These are phyloP conservation scores for Parathielavia appendiculata DNA, from an alignment of 495 filamentous ascomycete genomes.

Conservation along the genomic window DNA sequence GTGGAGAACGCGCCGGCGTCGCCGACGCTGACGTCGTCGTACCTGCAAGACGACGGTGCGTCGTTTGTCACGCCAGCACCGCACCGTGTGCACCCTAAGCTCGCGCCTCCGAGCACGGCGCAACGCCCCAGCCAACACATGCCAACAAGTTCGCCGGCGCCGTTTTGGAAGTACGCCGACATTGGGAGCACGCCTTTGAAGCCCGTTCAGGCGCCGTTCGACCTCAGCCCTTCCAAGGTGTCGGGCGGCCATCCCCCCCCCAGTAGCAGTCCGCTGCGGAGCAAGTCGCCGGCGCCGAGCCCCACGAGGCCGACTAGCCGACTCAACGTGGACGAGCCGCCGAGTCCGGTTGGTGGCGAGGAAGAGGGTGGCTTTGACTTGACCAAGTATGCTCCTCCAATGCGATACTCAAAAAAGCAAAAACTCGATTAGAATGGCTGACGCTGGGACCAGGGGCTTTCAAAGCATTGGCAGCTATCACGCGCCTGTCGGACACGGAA, in stretches of 20 bases:
- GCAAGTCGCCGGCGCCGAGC: constrained; percentile 33
- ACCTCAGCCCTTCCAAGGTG: constrained; percentile 48
- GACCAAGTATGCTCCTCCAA: constrained; percentile 30
- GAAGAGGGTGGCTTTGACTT: constrained; percentile 36
- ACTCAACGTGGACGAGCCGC: constrained; percentile 15
- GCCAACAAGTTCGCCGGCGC: constrained; percentile 91
- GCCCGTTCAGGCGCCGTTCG: constrained; percentile 52
- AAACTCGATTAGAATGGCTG: not conserved
- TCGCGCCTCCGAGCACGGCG: constrained; percentile 83
- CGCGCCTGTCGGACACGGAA: constrained; percentile 31
- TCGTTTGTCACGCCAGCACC: constrained; percentile 81
- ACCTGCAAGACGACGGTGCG: constrained; percentile 47
- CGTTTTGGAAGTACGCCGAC: constrained; percentile 88
- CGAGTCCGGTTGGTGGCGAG: constrained; percentile 26
- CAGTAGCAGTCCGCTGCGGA: constrained; percentile 58
- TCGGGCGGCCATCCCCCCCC: constrained; percentile 45
- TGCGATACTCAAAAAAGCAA: not conserved
- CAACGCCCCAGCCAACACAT: constrained; percentile 91
- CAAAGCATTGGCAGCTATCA: constrained; percentile 41
- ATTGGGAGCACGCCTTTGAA: constrained; percentile 73
- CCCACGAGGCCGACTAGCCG: constrained; percentile 27
- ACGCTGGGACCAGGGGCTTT: constrained; percentile 29
- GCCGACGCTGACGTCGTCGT: constrained; percentile 65
- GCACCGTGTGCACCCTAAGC: constrained; percentile 70
- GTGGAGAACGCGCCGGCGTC: constrained; percentile 58